Base-by-base conservation (phyloP, 176 grass and related monocot species). In the Aegilops umbellulata region DNA sequence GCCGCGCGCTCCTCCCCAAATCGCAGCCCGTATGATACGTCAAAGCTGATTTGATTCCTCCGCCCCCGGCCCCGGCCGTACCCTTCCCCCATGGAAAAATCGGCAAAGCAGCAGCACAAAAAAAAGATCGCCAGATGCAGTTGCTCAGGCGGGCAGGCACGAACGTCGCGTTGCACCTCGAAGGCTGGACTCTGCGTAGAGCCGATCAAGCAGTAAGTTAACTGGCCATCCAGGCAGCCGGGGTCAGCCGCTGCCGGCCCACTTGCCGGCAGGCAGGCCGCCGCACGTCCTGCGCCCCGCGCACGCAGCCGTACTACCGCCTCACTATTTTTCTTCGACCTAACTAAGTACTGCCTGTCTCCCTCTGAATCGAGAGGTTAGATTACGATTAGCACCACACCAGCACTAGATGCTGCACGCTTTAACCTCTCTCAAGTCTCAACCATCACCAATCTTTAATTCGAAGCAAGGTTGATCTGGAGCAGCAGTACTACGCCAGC, bases 161-260 rank as follows among this genome's bases (percentile, higher is more conserved):
- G 42, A 13, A 44, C 80, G 7, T 19, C 22, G 61, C 80, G 7
- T 10, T 22, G 12, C 27, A 22, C 89, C 80, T 83, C 84, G 57
- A 79, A 47, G 32, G 32, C 66, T 0, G 71, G 15, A 51, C 5
- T 60, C 74, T 24, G 47, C 7, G 31, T 15, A 49, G 42, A 83
- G 66, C 15, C 67, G 35, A 46, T 74, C n/a, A 25, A 70, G 4
- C 20, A 25, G 14, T 11, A 20, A 8, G 53, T 12, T 8, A 49
- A 42, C 7, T 84, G 34, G 32, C 7, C 39, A 14, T 83, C 84
- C 80, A 67, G 84, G 85, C 36, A 51, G 63, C 85, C 46, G 29
- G 22, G 62, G 89, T 90, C 89, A 84, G 89, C 69, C 81, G 85
- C 69, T 91, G 89, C 85, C 85, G 81, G 85, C 85, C 88, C 76